Base-by-base conservation (phyloP, 495 filamentous ascomycete genomes). In the Lophiotrema nucula region DNA sequence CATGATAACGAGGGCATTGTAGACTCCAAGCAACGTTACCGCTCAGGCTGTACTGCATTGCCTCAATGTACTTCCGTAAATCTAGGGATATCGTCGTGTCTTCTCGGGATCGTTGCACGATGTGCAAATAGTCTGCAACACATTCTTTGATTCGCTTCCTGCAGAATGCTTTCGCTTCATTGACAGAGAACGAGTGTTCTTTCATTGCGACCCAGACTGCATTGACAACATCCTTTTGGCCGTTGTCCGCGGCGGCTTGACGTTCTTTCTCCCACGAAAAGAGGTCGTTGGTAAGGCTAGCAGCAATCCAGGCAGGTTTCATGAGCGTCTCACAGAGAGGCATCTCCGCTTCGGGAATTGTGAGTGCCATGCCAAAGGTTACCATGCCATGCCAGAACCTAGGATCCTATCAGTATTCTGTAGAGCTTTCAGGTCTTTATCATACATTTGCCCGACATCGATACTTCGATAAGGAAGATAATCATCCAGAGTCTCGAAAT, bases 191-290 rank as follows among this genome's bases (percentile, higher is more conserved):
- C 2, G 52, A 52, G 4, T 58, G 52, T 50, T 72, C 67, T 21
- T 45, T 44, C 72, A 74, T 72, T 18, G 71, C 56, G 27, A 76
- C 71, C 66, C 62, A 74, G 23, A 76, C 64, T 13, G 71, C 72
- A 53, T 75, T 74, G 31, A 67, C 53, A 15, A 74, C 66, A 12
- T 69, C 70, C 31, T 62, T 68, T 19, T 69, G 53, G 28, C 70
- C 72, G 1, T 5, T 27, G 11, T 24, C 15, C n/a, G 41, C 22
- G 1, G 56, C 56, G 6, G 18, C 56, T 2, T 41, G 19, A 10
- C 37, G 27, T 22, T 60, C 56, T 24, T 53, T 53, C 13, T 50
- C 24, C 48, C 48, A 60, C 18, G 56, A 60, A 38, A 19, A 60
- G 4, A 60, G 31, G 31, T 60, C 56, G 31, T 74, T 76, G 3